Evolutionary conservation across 371 early-diverging fungal species (phyloP).

Genomic region (Mortierella sp.): DNA sequence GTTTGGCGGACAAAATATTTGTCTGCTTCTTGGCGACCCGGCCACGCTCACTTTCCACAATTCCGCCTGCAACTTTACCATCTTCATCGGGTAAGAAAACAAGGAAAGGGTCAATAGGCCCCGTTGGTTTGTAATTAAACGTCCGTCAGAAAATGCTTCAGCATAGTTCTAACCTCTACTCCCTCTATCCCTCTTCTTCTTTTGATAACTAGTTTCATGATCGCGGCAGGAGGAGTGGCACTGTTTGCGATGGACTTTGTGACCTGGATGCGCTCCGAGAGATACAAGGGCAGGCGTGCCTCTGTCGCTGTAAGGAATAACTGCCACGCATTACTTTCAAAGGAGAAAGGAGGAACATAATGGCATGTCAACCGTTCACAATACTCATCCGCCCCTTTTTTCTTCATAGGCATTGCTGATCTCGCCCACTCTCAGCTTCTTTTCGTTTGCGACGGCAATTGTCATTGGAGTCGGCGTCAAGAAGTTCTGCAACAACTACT

Average conservation of each 20-base stretch:
- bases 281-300: slow-evolving; percentile 46
- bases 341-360: background rate
- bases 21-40: slow-evolving; percentile 24
- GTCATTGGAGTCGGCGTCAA: slow-evolving; percentile 37
- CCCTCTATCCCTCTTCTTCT: background rate
- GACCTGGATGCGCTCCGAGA: slow-evolving; percentile 40
- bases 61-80: slow-evolving; percentile 27
- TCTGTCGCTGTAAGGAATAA: slow-evolving; percentile 40
- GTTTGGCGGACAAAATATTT: background rate
- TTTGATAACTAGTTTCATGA: slow-evolving; percentile 15
- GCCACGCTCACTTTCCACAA: background rate
- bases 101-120: background rate
- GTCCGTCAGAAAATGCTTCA: background rate
- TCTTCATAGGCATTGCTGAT: slow-evolving; percentile 29
- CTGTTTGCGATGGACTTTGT: slow-evolving; percentile 42
- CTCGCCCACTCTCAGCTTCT: slow-evolving; percentile 17
- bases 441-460: slow-evolving; percentile 37
- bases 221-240: slow-evolving; percentile 30
- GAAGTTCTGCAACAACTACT: slow-evolving; percentile 20
- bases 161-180: background rate
- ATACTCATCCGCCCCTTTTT: background rate
- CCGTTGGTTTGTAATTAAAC: background rate
- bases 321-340: too few relatives aligned
- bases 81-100: slow-evolving; percentile 21
- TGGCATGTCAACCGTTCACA: too few relatives aligned